phyloP scores from a whole-genome alignment of 2,329 filamentous ascomycete species.

The Cercospora citrullina region DNA sequence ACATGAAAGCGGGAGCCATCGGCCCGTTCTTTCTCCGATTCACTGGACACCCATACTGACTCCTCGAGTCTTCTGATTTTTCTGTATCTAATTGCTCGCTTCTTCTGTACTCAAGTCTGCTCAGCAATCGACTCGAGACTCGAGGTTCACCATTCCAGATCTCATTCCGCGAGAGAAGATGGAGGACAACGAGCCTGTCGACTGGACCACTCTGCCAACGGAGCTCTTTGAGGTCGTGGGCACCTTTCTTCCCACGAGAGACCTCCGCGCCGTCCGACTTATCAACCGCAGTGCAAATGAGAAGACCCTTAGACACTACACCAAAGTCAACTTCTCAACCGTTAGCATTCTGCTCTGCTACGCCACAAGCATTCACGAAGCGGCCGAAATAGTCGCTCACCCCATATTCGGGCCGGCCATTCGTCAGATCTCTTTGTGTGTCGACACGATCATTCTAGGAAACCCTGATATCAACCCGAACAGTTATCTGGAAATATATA shows the following conservation, averaged over 20 bases:
- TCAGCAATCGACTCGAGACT: neutral
- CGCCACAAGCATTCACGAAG: neutral
- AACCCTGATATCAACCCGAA: neutral
- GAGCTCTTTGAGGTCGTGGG: neutral
- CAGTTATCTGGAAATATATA: neutral
- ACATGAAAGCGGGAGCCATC: neutral
- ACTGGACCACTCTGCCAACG: neutral
- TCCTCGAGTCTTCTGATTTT: neutral
- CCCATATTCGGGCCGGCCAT: neutral
- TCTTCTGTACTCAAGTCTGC: neutral
- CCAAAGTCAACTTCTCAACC: neutral
- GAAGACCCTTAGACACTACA: neutral
- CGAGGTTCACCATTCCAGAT: neutral
- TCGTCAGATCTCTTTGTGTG: neutral
- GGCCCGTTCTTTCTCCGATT: neutral
- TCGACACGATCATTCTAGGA: neutral
- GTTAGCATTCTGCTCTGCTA: neutral
- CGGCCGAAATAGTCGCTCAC: neutral
- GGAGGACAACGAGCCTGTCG: neutral
- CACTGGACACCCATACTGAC: neutral
- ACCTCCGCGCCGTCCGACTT: neutral
- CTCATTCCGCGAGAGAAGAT: neutral
- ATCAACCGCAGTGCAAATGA: neutral
- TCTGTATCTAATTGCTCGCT: neutral
- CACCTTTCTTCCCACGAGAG: neutral